phyloP scores from a whole-genome alignment of 2,329 filamentous ascomycete species.

The Beauveria caledonica region DNA sequence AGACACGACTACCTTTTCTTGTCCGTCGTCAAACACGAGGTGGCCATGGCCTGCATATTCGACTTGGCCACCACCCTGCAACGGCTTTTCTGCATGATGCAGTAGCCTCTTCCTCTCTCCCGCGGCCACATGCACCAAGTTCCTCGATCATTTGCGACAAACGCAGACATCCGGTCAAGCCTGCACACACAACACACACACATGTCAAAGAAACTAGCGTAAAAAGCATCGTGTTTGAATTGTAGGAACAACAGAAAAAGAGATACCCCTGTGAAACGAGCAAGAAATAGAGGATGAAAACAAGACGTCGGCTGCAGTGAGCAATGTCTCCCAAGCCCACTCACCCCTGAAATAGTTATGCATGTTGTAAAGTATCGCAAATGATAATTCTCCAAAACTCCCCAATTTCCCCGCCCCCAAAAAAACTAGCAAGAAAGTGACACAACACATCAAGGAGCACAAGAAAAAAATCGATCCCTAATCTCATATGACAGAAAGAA shows the following conservation, averaged over 20 bases:
- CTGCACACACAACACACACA: background rate
- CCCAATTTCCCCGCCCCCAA: background rate
- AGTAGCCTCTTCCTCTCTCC: background rate
- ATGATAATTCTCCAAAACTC: constrained; percentile 1
- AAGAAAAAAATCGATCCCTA: background rate
- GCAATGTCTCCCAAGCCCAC: background rate
- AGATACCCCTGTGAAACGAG: background rate
- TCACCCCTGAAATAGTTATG: background rate
- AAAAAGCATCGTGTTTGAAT: background rate
- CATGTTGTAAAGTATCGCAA: constrained; percentile 4
- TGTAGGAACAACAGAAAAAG: background rate
- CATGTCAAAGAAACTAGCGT: background rate
- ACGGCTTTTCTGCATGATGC: background rate
- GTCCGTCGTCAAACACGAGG: no score
- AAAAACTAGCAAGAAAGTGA: background rate
- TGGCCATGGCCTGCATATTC: no score
- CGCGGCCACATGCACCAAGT: no score
- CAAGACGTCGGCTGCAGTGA: background rate
- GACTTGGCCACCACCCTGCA: background rate
- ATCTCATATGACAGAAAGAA: background rate
- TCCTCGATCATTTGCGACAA: background rate
- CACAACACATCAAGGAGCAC: background rate
- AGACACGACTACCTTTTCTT: no score
- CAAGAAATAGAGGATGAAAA: background rate
- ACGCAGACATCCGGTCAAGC: background rate